Percentiles rank a stretch among this genome's conserved stretches.
Evolutionary conservation across 2,329 filamentous ascomycete genomes (phyloP).

Genomic region (Thielaviopsis euricoi): DNA sequence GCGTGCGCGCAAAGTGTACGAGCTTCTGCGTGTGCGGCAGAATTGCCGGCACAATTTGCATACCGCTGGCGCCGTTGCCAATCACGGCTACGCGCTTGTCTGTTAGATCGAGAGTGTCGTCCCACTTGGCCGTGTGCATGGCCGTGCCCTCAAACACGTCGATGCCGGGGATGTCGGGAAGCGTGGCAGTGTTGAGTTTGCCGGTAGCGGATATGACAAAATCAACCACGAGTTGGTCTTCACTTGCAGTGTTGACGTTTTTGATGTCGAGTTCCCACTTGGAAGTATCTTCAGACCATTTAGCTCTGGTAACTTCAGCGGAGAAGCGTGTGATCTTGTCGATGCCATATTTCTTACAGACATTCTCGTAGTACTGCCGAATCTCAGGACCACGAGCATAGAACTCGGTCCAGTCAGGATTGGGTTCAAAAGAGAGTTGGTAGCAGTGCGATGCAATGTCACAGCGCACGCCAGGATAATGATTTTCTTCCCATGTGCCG

Average conservation of each 20-base stretch:
- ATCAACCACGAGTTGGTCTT: slow-evolving; percentile 8
- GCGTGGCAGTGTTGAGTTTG: slow-evolving; percentile 20
- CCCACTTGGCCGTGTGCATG: slow-evolving; percentile 38
- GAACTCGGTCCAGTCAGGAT: slow-evolving; percentile 50
- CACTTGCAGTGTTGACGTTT: background rate
- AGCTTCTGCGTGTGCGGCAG: slow-evolving; percentile 18
- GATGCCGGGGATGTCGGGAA: slow-evolving; percentile 34
- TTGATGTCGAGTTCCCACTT: slow-evolving; percentile 9
- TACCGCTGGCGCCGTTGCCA: slow-evolving; percentile 33
- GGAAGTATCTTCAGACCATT: slow-evolving; percentile 8
- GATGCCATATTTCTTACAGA: background rate
- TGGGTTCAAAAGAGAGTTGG: slow-evolving; percentile 50
- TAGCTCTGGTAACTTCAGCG: slow-evolving; percentile 10
- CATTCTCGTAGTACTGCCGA: slow-evolving; percentile 35
- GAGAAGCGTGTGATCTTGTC: background rate
- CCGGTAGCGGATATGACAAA: slow-evolving; percentile 11
- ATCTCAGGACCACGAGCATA: slow-evolving; percentile 54
- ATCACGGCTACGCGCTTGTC: slow-evolving; percentile 34
- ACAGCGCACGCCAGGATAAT: slow-evolving; percentile 49
- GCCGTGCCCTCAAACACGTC: slow-evolving; percentile 31
- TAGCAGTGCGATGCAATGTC: slow-evolving; percentile 58
- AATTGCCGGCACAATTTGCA: slow-evolving; percentile 32
- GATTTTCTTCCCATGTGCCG: slow-evolving; percentile 37
- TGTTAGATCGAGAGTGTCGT: slow-evolving; percentile 26
- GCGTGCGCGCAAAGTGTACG: slow-evolving; percentile 18